Evolutionary conservation across 169 alveolate species (phyloP), one percentile per base, ranked within the genome.

Genomic region (Cryptosporidium meleagridis): DNA sequence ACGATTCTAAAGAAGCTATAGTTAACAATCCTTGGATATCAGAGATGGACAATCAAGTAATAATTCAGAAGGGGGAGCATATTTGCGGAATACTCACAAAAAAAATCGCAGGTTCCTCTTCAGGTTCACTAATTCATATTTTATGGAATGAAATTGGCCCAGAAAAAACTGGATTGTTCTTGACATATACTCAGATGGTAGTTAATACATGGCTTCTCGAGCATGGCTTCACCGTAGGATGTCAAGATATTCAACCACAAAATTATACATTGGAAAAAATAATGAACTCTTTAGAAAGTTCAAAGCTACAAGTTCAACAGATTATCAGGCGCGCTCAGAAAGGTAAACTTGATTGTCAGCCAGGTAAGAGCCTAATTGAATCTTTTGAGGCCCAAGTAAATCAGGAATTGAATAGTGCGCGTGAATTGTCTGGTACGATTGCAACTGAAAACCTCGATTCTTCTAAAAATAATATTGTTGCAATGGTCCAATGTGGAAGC

Each of bases 61-160:
- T 97, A 69, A 99, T 99, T 39, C 95, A 97, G 85, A 97, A 96
- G 87, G 99, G 99, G 41, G 99, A 97, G 91, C 97, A 97, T 84
- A 85, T 98, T 14, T 94, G 98, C 72, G 99, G 99, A 23, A 95
- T 96, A 52, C 96, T 98, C 69, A 97, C 99, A 92, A 99, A 98
- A 94, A 95, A 96, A 80, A 97, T 98, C 39, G 99, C 98, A 35
- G 99, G 99, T 10, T 95, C 99, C 5, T 95, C 99, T 29, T 94
- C 99, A 68, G 99, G 99, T 12, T 98, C 99, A 35, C 94, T 99
- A 33, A 95, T 99, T 71, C 99, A 99, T 94, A 93, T 97, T 53
- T 94, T 98, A 68, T 98, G 99, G 99, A 97, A 97, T 58, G 99
- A 99, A 84, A 95, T 95, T 39, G 99, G 99, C 6, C 99, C 99